A percentile compares a stretch with the other conserved stretches of the same genome.
Evolutionary conservation across 306 rosid species (phyloP).

Genomic region (Rosa chinensis): DNA sequence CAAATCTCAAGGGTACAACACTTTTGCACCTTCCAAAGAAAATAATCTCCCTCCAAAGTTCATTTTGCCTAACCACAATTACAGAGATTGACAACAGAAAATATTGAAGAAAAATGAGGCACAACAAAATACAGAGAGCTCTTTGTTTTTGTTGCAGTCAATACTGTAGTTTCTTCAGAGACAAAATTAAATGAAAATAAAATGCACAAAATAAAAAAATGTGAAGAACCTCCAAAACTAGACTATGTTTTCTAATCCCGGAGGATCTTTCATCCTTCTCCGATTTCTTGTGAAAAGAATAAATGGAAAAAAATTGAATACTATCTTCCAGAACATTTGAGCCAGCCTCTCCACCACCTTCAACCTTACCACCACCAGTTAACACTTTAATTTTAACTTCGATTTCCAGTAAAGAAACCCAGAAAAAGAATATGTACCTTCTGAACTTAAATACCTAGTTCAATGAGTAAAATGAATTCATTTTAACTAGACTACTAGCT

Average conservation of each 20-base stretch:
- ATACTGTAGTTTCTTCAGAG: slow-evolving; percentile 24
- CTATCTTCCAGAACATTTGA: slow-evolving; percentile 20
- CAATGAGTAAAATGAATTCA: slow-evolving; percentile 41
- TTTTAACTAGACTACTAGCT: slow-evolving; percentile 57
- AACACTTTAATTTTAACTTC: slow-evolving; percentile 23
- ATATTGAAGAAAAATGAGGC: slow-evolving; percentile 23
- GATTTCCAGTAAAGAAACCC: slow-evolving; percentile 31
- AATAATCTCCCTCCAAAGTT: background rate
- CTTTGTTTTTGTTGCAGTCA: slow-evolving; percentile 28
- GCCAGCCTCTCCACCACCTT: slow-evolving; percentile 20
- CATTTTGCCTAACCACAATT: slow-evolving; percentile 21
- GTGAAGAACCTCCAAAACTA: slow-evolving; percentile 40
- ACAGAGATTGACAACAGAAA: slow-evolving; percentile 13
- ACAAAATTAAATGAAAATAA: slow-evolving; percentile 2
- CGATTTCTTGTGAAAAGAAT: slow-evolving; percentile 39
- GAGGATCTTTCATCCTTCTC: slow-evolving; percentile 27
- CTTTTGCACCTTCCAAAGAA: slow-evolving; percentile 20
- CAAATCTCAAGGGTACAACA: slow-evolving; percentile 15
- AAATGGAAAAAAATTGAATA: slow-evolving; percentile 38
- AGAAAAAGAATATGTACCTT: slow-evolving; percentile 42
- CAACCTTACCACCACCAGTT: slow-evolving; percentile 20
- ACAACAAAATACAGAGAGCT: slow-evolving; percentile 29
- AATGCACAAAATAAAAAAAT: slow-evolving; percentile 24
- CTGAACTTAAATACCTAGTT: slow-evolving; percentile 41
- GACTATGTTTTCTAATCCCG: slow-evolving; percentile 27